phyloP scores from a whole-genome alignment of 1,284 basidiomycete species.

The Melampsora americana region DNA sequence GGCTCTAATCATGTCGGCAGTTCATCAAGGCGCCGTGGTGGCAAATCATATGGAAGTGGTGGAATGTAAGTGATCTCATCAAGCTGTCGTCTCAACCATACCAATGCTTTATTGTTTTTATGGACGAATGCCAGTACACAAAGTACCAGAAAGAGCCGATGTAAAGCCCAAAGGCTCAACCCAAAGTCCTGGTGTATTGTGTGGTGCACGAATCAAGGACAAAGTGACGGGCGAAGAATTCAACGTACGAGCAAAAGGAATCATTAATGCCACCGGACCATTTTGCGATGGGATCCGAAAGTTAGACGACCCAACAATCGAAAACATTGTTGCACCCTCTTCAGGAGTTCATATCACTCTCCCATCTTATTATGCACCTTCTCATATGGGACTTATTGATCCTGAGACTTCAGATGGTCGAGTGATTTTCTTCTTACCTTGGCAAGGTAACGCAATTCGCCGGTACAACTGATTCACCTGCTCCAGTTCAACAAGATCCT shows the following conservation, averaged over 20 bases:
- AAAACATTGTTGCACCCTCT: slow-evolving; percentile 85
- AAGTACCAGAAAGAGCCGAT: slow-evolving; percentile 58
- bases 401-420: slow-evolving; percentile 92
- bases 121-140: slow-evolving; percentile 60
- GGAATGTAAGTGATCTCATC: slow-evolving; percentile 50
- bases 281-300: slow-evolving; percentile 83
- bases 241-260: slow-evolving; percentile 78
- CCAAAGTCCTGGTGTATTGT: slow-evolving; percentile 59
- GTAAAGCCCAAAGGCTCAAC: slow-evolving; percentile 38
- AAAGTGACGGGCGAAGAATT: slow-evolving; percentile 78
- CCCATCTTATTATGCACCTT: slow-evolving; percentile 93
- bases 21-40: slow-evolving; percentile 82
- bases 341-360: slow-evolving; percentile 94
- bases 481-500: slow-evolving; percentile 73
- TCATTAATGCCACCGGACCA: slow-evolving; percentile 95
- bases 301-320: slow-evolving; percentile 76
- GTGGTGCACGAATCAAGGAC: slow-evolving; percentile 76
- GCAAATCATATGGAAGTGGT: slow-evolving; percentile 89
- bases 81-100: background rate
- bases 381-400: slow-evolving; percentile 91
- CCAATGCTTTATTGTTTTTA: background rate
- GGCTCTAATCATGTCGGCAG: slow-evolving; percentile 86
- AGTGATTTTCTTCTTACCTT: slow-evolving; percentile 97
- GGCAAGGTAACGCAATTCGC: slow-evolving; percentile 98
- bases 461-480: slow-evolving; percentile 88